These are phyloP conservation scores for Eimeria sp. DNA, from an alignment of 169 alveolate genomes.

Conservation along the genomic window DNA sequence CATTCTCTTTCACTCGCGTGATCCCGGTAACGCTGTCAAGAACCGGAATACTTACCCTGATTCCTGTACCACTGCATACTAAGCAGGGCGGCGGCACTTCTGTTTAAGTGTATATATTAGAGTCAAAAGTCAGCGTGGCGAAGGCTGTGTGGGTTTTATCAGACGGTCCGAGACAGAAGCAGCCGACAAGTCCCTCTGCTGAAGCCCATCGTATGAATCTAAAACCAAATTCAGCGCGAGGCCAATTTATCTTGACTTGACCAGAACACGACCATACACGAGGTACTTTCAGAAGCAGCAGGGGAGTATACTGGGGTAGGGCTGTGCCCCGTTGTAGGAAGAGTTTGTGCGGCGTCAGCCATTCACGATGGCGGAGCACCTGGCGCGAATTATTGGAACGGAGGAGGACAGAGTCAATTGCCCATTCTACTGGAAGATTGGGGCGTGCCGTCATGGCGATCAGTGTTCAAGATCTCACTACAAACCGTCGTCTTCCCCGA, in stretches of 20 bases:
- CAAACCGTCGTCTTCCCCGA: constrained; percentile 97
- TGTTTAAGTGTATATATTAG: not conserved
- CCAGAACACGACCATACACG: not conserved
- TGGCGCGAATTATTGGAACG: constrained; percentile 99
- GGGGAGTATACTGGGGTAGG: not conserved
- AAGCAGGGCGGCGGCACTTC: not conserved
- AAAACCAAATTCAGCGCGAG: not conserved
- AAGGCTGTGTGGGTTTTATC: not conserved
- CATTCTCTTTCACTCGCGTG: not conserved
- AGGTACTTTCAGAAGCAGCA: not conserved
- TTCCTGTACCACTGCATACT: not conserved
- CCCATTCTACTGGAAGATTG: constrained; percentile 99
- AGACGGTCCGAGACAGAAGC: not conserved
- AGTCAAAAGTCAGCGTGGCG: not conserved
- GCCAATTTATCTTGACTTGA: not conserved
- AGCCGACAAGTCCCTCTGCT: not conserved
- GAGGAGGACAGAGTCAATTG: constrained; percentile 99
- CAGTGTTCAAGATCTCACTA: constrained; percentile 99
- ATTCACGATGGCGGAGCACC: constrained; percentile 98
- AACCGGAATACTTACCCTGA: not conserved
- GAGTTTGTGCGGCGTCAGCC: constrained; percentile 5
- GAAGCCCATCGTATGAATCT: not conserved
- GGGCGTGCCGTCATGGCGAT: constrained; percentile 99
- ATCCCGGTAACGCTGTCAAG: not conserved
- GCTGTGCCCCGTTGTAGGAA: not conserved